Evolutionary conservation across 1,284 basidiomycete species (phyloP), one percentile per base, ranked within the genome.

Genomic region (Pseudozyma tsukubaensis): DNA sequence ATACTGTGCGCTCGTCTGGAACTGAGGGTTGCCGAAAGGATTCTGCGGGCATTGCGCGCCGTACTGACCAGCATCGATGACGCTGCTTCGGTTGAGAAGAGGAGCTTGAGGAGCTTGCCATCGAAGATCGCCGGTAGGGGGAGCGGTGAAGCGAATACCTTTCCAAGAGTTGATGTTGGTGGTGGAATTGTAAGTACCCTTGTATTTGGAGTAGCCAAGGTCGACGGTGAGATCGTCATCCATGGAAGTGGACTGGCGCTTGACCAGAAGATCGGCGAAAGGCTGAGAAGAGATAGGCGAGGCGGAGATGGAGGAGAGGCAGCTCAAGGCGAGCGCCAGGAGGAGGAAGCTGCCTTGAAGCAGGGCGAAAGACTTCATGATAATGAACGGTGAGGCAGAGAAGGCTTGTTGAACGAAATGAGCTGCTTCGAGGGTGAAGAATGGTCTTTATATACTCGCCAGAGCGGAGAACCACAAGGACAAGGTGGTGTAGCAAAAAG

Each of bases 131-230:
- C 50, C 59, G 1, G 59, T 58, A 6, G 71, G 71, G 24, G 72
- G 53, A 7, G 57, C 52, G 14, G 72, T 58, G 47, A 67, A 77
- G 42, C 72, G 75, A 45, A 77, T 74, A 10, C 72, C 75, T 35
- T 66, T 65, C 62, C 62, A 71, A 1, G 61, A 45, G 39, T 50
- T 64, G 61, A 70, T 53, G 19, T 43, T 36, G 11, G 67, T 50
- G 40, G 57, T 53, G 11, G 39, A 32, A 50, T 70, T 70, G 58
- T n/a, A 57, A 1, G 53, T 59, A 1, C 67, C 67, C 16, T 29
- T 40, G 61, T 70, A 70, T 21, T 45, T 29, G 4, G 57, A 62
- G 36, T 70, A 70, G 57, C 67, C 67, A 0, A 70, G 61, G 18
- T 70, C 67, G 39, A 70, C 50, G n/a, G 51, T 59, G 51, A 63